phyloP scores from a whole-genome alignment of 2,329 filamentous ascomycete genomes.

The Teratosphaeria pseudoeucalypti region DNA sequence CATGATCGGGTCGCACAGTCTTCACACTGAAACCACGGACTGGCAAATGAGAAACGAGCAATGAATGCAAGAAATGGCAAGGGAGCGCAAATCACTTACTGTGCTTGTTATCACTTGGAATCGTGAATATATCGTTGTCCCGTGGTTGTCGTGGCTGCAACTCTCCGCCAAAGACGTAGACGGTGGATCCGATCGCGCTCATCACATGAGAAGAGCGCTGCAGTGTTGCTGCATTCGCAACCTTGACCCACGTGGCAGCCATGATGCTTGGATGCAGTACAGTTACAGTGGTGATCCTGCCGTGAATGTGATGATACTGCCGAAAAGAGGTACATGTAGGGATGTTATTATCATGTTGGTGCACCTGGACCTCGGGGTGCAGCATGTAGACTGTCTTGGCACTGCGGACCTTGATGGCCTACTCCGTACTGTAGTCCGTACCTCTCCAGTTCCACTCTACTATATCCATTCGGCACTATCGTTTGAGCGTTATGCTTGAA shows the following conservation, averaged over 20 bases:
- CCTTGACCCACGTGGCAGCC: constrained; percentile 24
- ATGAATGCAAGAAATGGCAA: neutral
- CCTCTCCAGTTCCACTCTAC: neutral
- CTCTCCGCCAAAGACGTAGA: constrained; percentile 71
- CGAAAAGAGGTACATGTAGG: neutral
- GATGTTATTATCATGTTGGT: neutral
- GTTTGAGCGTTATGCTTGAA: neutral
- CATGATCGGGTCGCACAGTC: neutral
- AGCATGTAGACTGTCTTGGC: neutral
- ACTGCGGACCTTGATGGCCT: neutral
- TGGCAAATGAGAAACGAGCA: neutral
- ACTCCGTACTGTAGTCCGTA: neutral
- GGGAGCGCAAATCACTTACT: neutral
- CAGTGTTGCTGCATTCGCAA: constrained; percentile 33
- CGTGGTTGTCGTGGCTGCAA: constrained; percentile 53
- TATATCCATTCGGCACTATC: neutral
- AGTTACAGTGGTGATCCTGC: neutral
- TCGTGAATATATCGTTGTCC: constrained; percentile 61
- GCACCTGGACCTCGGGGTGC: neutral
- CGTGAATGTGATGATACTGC: neutral
- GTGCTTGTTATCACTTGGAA: constrained; percentile 24
- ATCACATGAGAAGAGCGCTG: constrained; percentile 65
- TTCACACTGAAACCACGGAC: neutral
- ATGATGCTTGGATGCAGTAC: neutral
- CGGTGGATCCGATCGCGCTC: constrained; percentile 37